A percentile compares a stretch with the other conserved stretches of the same genome.
Evolutionary conservation across 768 basidiomycete species (phyloP).

Genomic region (Boletus reticuloceps): DNA sequence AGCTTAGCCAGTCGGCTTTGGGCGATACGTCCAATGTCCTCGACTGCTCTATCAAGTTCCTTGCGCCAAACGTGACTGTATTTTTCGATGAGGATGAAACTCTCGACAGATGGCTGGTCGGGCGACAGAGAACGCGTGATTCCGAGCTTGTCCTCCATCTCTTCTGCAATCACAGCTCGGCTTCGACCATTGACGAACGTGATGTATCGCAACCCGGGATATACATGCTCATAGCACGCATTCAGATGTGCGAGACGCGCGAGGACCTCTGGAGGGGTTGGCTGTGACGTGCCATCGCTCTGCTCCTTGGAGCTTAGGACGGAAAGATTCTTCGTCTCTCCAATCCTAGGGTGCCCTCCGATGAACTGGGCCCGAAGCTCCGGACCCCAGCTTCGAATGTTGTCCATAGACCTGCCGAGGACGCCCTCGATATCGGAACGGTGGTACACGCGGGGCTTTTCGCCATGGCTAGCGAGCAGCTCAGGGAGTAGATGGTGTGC

Average conservation of each 20-base stretch:
- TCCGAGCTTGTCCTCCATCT: constrained; percentile 71
- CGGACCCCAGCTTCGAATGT: constrained; percentile 53
- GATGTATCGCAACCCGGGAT: constrained; percentile 80
- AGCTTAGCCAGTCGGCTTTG: constrained; percentile 55
- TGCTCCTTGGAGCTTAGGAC: constrained; percentile 80
- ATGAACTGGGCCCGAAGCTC: constrained; percentile 61
- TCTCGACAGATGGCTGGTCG: constrained; percentile 32
- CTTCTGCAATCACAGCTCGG: constrained; percentile 65
- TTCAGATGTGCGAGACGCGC: constrained; percentile 74
- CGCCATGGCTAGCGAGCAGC: constrained; percentile 35
- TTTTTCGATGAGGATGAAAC: constrained; percentile 36
- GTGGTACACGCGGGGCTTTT: constrained; percentile 15
- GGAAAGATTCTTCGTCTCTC: constrained; percentile 74
- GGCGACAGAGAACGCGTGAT: constrained; percentile 49
- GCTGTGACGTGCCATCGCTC: constrained; percentile 41
- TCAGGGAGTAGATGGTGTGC: constrained; percentile 51
- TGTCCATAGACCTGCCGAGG: constrained; percentile 49
- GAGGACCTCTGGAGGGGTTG: constrained; percentile 74
- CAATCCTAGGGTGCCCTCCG: constrained; percentile 86
- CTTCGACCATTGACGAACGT: constrained; percentile 89
- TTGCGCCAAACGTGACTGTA: constrained; percentile 51
- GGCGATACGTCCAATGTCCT: constrained; percentile 75
- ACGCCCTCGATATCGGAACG: constrained; percentile 49
- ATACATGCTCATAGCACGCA: constrained; percentile 67
- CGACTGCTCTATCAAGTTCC: constrained; percentile 72